A percentile compares a stretch with the other conserved stretches of the same genome.
Conservation (phyloP, 345 rosid species). For the Cardiospermum halicacabum region DNA sequence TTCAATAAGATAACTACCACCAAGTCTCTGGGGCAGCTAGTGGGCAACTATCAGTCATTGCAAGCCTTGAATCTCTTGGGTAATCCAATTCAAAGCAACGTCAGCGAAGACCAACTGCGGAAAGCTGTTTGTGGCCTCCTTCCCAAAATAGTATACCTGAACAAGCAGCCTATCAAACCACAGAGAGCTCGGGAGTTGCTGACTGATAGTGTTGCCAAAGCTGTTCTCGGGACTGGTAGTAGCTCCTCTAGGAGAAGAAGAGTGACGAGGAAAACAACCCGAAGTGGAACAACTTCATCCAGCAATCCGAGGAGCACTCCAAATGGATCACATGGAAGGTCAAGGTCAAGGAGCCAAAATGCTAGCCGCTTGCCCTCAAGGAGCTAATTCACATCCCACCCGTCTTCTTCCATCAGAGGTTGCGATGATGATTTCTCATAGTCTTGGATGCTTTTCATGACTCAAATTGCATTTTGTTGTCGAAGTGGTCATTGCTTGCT, state of each 20-base stretch:
- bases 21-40: slow-evolving; percentile 84
- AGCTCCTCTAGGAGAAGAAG: slow-evolving; percentile 37
- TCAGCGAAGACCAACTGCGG: slow-evolving; percentile 74
- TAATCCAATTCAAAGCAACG: slow-evolving; percentile 72
- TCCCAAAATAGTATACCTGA: slow-evolving; percentile 70
- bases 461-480: neutral
- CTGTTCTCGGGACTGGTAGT: slow-evolving; percentile 54
- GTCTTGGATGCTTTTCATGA: neutral
- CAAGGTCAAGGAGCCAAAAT: slow-evolving; percentile 34
- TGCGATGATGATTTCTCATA: neutral
- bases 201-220: slow-evolving; percentile 71
- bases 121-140: slow-evolving; percentile 72
- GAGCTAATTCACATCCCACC: slow-evolving; percentile 12
- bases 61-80: slow-evolving; percentile 78
- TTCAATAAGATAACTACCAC: slow-evolving; percentile 92
- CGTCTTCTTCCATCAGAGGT: slow-evolving; percentile 23
- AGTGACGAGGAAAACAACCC: slow-evolving; percentile 29
- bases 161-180: slow-evolving; percentile 78
- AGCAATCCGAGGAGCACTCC: slow-evolving; percentile 24
- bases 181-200: slow-evolving; percentile 66
- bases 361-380: slow-evolving; percentile 23
- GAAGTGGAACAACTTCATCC: slow-evolving; percentile 26
- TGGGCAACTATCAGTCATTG: slow-evolving; percentile 77
- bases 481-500: neutral
- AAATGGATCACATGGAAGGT: slow-evolving; percentile 22